Evolutionary conservation across 768 basidiomycete species (phyloP), one percentile per base, ranked within the genome.

Genomic region (Piloderma croceum): DNA sequence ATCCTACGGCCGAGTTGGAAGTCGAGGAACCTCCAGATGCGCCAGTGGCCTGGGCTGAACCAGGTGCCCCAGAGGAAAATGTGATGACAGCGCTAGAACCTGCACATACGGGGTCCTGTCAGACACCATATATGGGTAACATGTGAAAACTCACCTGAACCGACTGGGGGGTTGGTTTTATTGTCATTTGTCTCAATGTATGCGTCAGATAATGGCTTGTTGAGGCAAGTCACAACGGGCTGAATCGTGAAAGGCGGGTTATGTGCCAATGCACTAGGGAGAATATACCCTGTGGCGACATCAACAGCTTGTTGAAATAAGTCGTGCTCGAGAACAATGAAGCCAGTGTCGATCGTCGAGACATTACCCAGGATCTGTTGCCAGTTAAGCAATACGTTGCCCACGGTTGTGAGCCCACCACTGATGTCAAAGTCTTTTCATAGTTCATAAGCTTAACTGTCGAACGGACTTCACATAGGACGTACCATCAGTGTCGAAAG

Each of bases 261-360:
- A 15, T 29, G 27, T 3, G 81, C 79, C 45, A 89, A 65, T 5
- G 86, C 90, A 53, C 81, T 78, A 3, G 90, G 90, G 12, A 91
- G 72, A 53, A 91, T 79, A 65, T 91, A 91, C 25, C 85, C 88
- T 27, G 83, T 83, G 3, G 90, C 89, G 17, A 92, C 71, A 45
- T 91, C 84, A 32, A 91, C 89, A 2, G 80, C 71, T 58, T 90
- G 82, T 60, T 82, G 78, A 70, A 88, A 91, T 24, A 90, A 70
- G 61, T 91, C 90, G 57, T 88, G 84, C 59, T 88, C 86, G 24
- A 94, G 73, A 36, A 89, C 84, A 52, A 94, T 89, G 71, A 94
- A 94, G 9, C 91, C 91, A n/a, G 60, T 76, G 52, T 70, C 46
- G 41, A 85, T 64, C 19, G 59, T 53, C 3, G 77, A 62, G 6